A percentile compares a stretch with the other conserved stretches of the same genome.
phyloP scores from a whole-genome alignment of 768 basidiomycete genomes.

The Coprinopsis strossmayeri region DNA sequence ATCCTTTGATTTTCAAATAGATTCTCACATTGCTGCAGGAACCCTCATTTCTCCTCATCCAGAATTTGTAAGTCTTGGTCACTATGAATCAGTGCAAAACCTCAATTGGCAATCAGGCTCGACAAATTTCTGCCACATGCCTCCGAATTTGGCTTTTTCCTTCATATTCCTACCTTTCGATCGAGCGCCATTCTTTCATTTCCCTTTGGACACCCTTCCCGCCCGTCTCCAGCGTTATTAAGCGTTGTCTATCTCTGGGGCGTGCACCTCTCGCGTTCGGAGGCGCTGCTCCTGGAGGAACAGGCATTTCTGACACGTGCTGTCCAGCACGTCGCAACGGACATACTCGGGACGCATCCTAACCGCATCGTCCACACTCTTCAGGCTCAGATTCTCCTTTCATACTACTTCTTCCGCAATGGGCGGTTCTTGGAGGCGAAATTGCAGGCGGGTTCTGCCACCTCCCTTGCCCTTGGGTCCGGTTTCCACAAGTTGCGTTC shows the following conservation, averaged over 20 bases:
- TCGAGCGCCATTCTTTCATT: slow-evolving; percentile 40
- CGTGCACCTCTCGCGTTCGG: slow-evolving; percentile 38
- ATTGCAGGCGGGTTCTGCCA: slow-evolving; percentile 46
- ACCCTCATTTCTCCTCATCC: slow-evolving; percentile 29
- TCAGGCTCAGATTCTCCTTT: slow-evolving; percentile 59
- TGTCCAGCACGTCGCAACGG: slow-evolving; percentile 38
- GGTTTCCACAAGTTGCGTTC: slow-evolving; percentile 43
- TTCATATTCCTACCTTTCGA: slow-evolving; percentile 43
- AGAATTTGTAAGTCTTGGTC: slow-evolving; percentile 27
- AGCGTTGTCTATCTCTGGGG: slow-evolving; percentile 50
- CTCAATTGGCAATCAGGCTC: slow-evolving; percentile 30
- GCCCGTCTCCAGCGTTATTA: slow-evolving; percentile 43
- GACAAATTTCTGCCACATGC: slow-evolving; percentile 55
- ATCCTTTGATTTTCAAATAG: too few species aligned
- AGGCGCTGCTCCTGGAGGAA: slow-evolving; percentile 35
- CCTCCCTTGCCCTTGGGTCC: slow-evolving; percentile 40
- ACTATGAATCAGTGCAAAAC: background rate
- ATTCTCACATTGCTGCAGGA: slow-evolving; percentile 28
- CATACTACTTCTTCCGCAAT: slow-evolving; percentile 57
- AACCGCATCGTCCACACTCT: slow-evolving; percentile 45
- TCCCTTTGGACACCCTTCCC: slow-evolving; percentile 38
- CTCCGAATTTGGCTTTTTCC: slow-evolving; percentile 60
- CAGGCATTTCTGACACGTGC: slow-evolving; percentile 42
- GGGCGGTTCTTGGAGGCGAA: slow-evolving; percentile 58
- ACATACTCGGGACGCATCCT: slow-evolving; percentile 42